phyloP scores from a whole-genome alignment of 2,329 filamentous ascomycete genomes.

The Acephala macrosclerotiorum region DNA sequence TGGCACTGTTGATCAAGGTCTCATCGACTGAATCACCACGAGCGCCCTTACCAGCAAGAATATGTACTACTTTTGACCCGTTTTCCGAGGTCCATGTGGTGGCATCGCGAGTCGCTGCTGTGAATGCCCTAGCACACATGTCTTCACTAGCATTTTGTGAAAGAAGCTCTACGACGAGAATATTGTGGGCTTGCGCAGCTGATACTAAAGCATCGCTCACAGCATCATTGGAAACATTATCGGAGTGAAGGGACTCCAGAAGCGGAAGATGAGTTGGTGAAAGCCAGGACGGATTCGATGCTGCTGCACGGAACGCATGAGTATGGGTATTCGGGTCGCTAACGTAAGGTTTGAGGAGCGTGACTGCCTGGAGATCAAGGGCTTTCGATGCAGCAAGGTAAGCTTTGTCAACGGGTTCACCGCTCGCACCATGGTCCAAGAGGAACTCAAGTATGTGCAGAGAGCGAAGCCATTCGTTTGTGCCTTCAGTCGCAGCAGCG shows the following conservation, averaged over 20 bases:
- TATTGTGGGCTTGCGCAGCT: background rate
- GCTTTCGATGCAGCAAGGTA: background rate
- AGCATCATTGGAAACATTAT: background rate
- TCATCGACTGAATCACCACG: background rate
- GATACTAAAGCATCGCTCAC: background rate
- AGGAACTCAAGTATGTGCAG: background rate
- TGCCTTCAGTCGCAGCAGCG: background rate
- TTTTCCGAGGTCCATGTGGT: background rate
- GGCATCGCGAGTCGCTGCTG: background rate
- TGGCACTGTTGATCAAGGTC: background rate
- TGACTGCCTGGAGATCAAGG: slow-evolving; percentile 4
- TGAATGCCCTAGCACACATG: background rate
- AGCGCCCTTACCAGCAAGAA: background rate
- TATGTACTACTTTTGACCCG: background rate
- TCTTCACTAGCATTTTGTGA: background rate
- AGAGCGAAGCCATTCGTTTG: background rate
- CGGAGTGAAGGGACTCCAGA: background rate
- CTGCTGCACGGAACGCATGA: background rate
- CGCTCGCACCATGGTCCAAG: background rate
- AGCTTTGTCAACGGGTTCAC: background rate
- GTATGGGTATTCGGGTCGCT: background rate
- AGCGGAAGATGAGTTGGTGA: background rate
- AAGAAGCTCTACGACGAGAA: background rate
- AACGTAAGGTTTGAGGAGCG: slow-evolving; percentile 1
- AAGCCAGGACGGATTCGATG: background rate